Conservation (phyloP, 768 basidiomycete genomes). For the Lactarius psammicola region DNA sequence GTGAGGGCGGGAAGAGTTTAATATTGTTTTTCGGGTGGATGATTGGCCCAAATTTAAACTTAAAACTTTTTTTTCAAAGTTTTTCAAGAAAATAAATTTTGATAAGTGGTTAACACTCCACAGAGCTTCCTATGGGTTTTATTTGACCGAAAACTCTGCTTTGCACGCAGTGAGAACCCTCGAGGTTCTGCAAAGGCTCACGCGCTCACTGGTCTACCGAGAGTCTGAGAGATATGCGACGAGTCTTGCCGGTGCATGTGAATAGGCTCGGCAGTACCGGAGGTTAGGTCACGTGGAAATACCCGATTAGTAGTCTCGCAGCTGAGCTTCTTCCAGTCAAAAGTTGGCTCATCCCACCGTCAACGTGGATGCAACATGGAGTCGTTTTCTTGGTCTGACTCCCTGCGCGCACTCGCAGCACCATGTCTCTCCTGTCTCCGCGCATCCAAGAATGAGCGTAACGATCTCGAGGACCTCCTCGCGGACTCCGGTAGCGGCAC, state of each 20-base stretch:
- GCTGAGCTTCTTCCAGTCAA: background rate
- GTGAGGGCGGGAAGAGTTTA: no score
- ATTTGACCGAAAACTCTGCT: no score
- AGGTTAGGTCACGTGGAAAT: background rate
- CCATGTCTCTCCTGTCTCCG: slow-evolving; percentile 61
- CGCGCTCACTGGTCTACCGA: no score
- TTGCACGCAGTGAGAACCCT: no score
- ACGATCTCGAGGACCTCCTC: slow-evolving; percentile 52
- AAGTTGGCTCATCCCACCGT: background rate
- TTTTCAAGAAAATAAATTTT: no score
- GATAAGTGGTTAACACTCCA: no score
- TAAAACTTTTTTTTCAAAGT: no score
- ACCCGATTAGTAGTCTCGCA: background rate
- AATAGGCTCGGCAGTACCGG: background rate
- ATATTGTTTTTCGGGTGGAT: no score
- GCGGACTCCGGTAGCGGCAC: slow-evolving; percentile 45
- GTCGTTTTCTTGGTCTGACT: slow-evolving; percentile 61
- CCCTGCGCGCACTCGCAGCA: slow-evolving; percentile 53
- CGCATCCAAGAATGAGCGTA: slow-evolving; percentile 31
- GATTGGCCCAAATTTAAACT: no score
- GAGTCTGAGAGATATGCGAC: no score
- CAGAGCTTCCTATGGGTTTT: no score
- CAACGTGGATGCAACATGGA: slow-evolving; percentile 37
- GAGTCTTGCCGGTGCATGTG: background rate
- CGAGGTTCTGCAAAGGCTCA: no score